phyloP scores from a whole-genome alignment of 345 rosid species.

The Populus davidiana region DNA sequence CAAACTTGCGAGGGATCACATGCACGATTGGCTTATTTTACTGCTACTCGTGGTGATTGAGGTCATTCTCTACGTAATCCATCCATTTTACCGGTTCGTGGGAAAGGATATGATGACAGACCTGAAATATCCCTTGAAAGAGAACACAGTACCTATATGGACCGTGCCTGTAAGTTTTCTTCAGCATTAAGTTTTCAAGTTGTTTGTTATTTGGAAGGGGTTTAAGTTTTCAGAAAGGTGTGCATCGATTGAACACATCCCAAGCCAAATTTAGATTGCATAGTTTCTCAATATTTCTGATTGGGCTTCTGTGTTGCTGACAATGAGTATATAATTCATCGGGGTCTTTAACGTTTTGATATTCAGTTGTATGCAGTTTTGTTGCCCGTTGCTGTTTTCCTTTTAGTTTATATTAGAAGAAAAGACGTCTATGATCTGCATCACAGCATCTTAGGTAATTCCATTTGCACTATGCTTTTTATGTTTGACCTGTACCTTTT shows the following conservation, averaged over 20 bases:
- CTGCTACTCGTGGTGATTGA: constrained; percentile 47
- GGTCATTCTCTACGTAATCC: constrained; percentile 37
- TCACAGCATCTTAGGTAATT: constrained; percentile 62
- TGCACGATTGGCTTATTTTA: constrained; percentile 76
- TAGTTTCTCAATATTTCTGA: background rate
- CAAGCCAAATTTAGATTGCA: background rate
- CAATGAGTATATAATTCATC: background rate
- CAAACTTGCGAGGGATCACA: constrained; percentile 51
- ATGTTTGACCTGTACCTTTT: background rate
- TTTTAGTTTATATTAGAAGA: constrained; percentile 48
- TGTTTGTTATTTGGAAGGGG: background rate
- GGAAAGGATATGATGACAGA: constrained; percentile 77
- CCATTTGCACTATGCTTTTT: background rate
- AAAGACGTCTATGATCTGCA: constrained; percentile 77
- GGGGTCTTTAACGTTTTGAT: constrained; percentile 12
- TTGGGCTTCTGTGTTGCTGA: background rate
- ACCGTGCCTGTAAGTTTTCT: constrained; percentile 55
- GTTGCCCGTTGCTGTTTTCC: constrained; percentile 53
- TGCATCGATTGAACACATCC: background rate
- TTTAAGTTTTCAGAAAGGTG: background rate
- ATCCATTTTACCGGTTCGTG: constrained; percentile 77
- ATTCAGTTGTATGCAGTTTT: constrained; percentile 50
- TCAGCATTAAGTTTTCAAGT: background rate
- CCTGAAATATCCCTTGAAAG: constrained; percentile 70
- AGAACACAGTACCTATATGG: constrained; percentile 69